These are phyloP conservation scores for Acanthamoeba culbertsoni DNA, from an alignment of 208 protist genomes.

Conservation along the genomic window DNA sequence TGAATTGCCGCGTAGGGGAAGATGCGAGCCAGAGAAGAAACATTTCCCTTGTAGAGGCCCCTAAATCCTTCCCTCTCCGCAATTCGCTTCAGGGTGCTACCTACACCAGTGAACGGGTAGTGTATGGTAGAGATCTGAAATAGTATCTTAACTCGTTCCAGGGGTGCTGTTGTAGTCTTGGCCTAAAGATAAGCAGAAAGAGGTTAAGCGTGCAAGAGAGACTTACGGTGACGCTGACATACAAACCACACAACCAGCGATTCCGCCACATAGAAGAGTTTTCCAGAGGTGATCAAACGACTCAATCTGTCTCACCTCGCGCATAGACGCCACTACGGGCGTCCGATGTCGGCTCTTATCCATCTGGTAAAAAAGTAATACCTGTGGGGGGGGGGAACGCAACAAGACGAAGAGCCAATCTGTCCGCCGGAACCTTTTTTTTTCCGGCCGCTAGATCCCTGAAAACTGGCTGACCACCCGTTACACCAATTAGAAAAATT, in stretches of 20 bases:
- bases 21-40: not conserved
- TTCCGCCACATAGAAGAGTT: not conserved
- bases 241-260: constrained; percentile 27
- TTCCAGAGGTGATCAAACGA: not conserved
- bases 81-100: not conserved
- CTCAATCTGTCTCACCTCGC: not conserved
- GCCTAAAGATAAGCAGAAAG: not conserved
- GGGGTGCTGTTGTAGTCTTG: not conserved
- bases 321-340: not conserved
- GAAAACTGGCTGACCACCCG: too few species aligned
- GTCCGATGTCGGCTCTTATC: not conserved
- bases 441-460: too few species aligned
- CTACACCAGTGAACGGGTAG: constrained; percentile 19
- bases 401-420: too few species aligned
- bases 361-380: too few species aligned
- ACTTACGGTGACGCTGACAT: not conserved
- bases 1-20: not conserved
- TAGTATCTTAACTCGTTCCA: constrained; percentile 28
- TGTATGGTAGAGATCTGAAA: not conserved
- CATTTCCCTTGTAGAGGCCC: constrained; percentile 43
- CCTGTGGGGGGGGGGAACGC: too few species aligned
- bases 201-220: not conserved
- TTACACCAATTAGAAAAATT: too few species aligned
- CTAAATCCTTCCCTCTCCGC: not conserved
- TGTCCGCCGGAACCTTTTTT: too few species aligned